Base-by-base conservation (phyloP, 768 basidiomycete genomes). In the Termitomyces sp. region DNA sequence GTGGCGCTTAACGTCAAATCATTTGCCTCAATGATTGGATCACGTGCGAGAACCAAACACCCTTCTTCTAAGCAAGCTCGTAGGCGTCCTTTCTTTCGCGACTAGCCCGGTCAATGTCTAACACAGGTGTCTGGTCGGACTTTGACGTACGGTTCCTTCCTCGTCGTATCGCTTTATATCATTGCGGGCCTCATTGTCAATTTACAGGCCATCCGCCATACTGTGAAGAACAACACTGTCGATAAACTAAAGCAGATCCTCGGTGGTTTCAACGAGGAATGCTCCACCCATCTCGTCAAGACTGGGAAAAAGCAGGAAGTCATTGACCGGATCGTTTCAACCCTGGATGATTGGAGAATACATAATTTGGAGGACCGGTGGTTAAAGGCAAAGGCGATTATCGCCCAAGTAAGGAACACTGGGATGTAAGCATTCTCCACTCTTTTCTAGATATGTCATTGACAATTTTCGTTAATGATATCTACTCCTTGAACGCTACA, bases 271-370 rank as follows among this genome's bases (percentile, higher is more conserved):
- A 92, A 91, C 75, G 89, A 90, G 39, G 87, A 91, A 70, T 92
- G 91, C 67, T 74, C 75, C 55, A 82, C 83, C 4, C 79, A 81
- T 64, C 75, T 92, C 31, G 76, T 82, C 55, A 91, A 90, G 72
- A 80, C 89, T 12, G 92, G 92, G 30, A 93, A 89, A 76, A 94
- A 94, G 69, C 88, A 91, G 65, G 93, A 93, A 36, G 81, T 93
- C 49, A 91, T 93, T 68, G 89, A 92, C 69, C 81, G 89, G 61
- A 87, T 94, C 61, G 72, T 82, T 47, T 63, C 65, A 8, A 75
- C 79, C 61, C 72, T 93, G 65, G 85, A 88, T 60, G 58, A 66
- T 54, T 91, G 88, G 87, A 81, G 81, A 67, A 69, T 70, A 54
- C 69, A 72, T 1, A 83, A 81, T 67, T 75, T 78, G 58, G 73